phyloP scores from a whole-genome alignment of 495 filamentous ascomycete genomes.

The Podospora pseudocomata region DNA sequence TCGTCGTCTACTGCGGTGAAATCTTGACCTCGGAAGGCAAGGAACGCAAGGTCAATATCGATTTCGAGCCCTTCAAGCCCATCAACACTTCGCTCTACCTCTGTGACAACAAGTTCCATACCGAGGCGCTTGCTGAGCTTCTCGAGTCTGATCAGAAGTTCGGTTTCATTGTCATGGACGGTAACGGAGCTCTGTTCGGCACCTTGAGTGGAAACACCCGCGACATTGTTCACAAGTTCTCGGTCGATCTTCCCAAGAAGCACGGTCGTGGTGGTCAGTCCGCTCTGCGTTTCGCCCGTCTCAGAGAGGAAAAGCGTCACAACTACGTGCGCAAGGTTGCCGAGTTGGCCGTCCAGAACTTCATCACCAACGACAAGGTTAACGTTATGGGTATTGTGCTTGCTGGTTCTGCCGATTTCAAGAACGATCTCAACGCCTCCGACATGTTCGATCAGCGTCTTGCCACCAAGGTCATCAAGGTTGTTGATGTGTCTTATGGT shows the following conservation, averaged over 20 bases:
- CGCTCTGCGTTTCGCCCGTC: conserved; percentile 95
- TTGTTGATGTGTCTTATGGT: conserved; percentile 97
- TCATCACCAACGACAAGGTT: conserved; percentile 95
- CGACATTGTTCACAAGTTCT: conserved; percentile 95
- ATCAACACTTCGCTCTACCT: conserved; percentile 99
- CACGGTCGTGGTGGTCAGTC: conserved; percentile 99
- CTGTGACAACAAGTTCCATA: conserved; percentile 99
- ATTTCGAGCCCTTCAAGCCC: conserved; percentile 99
- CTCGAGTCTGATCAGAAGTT: conserved; percentile 98
- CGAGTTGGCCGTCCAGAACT: conserved; percentile 95
- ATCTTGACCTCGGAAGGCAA: conserved; percentile 98
- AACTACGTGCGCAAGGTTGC: conserved; percentile 99
- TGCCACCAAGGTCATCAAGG: conserved; percentile 93
- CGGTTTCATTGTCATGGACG: conserved; percentile 99
- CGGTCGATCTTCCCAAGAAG: conserved; percentile 97
- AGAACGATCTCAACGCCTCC: conserved; percentile 96
- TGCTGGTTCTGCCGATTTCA: conserved; percentile 97
- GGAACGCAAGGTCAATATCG: conserved; percentile 98
- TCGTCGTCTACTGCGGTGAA: conserved; percentile 99
- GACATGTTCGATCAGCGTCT: conserved; percentile 94
- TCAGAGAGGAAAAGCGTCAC: conserved; percentile 99
- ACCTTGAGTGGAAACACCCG: conserved; percentile 95
- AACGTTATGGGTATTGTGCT: conserved; percentile 93
- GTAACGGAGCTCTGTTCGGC: conserved; percentile 94
- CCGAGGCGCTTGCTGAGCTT: conserved; percentile 91